Percentiles rank a stretch among this genome's conserved stretches.
Evolutionary conservation across 306 rosid genomes (phyloP).

Genomic region (Boehmeria nivea): DNA sequence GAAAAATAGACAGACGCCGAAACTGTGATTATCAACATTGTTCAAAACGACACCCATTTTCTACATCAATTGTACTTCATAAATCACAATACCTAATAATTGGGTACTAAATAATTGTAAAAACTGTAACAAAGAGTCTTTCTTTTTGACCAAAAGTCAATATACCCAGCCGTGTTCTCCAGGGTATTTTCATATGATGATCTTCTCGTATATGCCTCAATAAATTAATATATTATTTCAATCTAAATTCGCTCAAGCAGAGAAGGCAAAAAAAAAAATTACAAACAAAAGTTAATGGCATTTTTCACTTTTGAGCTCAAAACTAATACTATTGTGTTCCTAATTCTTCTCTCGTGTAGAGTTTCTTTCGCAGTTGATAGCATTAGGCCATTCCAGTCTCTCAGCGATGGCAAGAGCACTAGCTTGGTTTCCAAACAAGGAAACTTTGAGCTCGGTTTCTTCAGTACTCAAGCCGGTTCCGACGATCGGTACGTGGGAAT

Average conservation of each 20-base stretch:
- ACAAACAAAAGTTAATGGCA: not conserved
- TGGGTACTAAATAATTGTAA: too few relatives aligned
- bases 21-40: too few relatives aligned
- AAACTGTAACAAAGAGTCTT: too few relatives aligned
- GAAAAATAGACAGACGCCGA: too few relatives aligned
- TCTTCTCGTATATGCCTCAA: not conserved
- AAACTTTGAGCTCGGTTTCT: slow-evolving; percentile 16
- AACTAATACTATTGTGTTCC: not conserved
- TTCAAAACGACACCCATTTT: too few relatives aligned
- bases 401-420: not conserved
- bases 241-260: too few relatives aligned
- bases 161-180: not conserved
- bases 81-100: too few relatives aligned
- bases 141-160: not conserved
- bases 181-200: not conserved
- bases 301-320: not conserved
- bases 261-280: not conserved
- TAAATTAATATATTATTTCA: too few relatives aligned
- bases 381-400: slow-evolving; percentile 4
- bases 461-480: slow-evolving; percentile 12
- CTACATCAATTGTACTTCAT: too few relatives aligned
- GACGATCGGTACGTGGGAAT: slow-evolving; percentile 11
- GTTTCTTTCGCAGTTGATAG: not conserved
- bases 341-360: not conserved
- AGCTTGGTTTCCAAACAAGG: slow-evolving; percentile 9